A percentile compares a stretch with the other conserved stretches of the same genome.
Conservation (phyloP, 2,329 filamentous ascomycete genomes). For the Aphanoascus verrucosus region DNA sequence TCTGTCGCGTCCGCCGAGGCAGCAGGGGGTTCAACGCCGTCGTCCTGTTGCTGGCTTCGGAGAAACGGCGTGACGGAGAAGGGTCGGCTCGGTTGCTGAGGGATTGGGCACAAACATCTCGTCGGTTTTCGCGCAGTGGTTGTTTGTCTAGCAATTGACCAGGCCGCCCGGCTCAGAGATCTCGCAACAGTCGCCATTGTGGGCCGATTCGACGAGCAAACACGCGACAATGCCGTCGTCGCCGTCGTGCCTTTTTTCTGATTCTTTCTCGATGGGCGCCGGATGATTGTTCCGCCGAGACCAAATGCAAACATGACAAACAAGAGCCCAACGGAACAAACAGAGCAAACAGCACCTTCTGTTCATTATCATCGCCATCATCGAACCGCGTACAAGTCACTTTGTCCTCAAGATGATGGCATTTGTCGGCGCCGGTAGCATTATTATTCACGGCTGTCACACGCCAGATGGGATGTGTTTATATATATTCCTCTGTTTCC, state of each 20-base stretch:
- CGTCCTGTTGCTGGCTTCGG: neutral
- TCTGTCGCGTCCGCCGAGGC: neutral
- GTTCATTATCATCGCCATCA: neutral
- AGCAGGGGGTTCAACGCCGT: neutral
- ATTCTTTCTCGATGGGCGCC: neutral
- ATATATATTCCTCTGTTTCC: neutral
- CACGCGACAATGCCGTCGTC: neutral
- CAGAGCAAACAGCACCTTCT: neutral
- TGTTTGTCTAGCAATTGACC: conserved; percentile 26
- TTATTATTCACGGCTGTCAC: no score
- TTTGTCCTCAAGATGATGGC: neutral
- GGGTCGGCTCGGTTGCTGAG: neutral
- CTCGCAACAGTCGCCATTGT: conserved; percentile 33
- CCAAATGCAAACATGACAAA: neutral
- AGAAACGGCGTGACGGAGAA: conserved; percentile 8
- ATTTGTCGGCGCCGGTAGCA: neutral
- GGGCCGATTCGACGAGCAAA: conserved; percentile 14
- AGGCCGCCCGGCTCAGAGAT: conserved; percentile 30
- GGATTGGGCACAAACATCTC: conserved; percentile 1
- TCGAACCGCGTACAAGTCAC: neutral
- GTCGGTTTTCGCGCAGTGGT: conserved; percentile 15
- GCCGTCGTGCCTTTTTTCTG: neutral
- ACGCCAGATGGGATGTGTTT: neutral
- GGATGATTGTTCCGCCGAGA: neutral
- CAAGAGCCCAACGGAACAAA: neutral